Base-by-base conservation (phyloP, 495 filamentous ascomycete species). In the Letharia columbiana region DNA sequence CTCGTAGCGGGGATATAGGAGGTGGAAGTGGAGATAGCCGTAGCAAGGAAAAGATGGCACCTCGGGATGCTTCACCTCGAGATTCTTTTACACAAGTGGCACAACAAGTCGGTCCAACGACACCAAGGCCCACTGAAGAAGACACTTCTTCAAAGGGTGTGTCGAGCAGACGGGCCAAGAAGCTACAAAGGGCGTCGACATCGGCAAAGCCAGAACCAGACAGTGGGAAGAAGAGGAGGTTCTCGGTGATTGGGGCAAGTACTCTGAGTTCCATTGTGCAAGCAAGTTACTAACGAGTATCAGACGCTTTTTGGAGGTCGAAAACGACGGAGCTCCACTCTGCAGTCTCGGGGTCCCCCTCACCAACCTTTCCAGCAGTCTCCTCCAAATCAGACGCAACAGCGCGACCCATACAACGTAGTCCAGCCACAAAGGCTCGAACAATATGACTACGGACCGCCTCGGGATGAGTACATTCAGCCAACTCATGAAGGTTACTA, bases 171-270 rank as follows among this genome's bases (percentile, higher is more conserved):
- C 65, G 28, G 8, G 63, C 57, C 31, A 74, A 68, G 33, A 70
- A 70, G 60, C 63, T 74, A 11, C 72, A 74, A 35, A 56, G 72
- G 47, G 60, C 68, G 50, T 67, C 72, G 23, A 71, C 70, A 13
- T 66, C 70, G n/a, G 63, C 67, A 33, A 75, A 77, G 49, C 57
- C 71, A 23, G 72, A 76, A 35, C 61, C 50, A 44, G 70, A 70
- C 31, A 58, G 66, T 54, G 64, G 68, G 20, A 82, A 81, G 74
- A 83, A 82, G 68, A 80, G 77, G 45, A 71, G 80, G 40, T 81
- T 82, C 62, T 82, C 80, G 2, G 72, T 72, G 15, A 68, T 82
- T 39, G 75, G 78, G 15, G 69, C 70, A 52, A 63, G 75, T 10
- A 17, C 15, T 18, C 42, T 20, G 28, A 23, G 33, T 52, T 4